Conservation (phyloP, 202 grass and related monocot species). For the Schoenoplectus triqueter region DNA sequence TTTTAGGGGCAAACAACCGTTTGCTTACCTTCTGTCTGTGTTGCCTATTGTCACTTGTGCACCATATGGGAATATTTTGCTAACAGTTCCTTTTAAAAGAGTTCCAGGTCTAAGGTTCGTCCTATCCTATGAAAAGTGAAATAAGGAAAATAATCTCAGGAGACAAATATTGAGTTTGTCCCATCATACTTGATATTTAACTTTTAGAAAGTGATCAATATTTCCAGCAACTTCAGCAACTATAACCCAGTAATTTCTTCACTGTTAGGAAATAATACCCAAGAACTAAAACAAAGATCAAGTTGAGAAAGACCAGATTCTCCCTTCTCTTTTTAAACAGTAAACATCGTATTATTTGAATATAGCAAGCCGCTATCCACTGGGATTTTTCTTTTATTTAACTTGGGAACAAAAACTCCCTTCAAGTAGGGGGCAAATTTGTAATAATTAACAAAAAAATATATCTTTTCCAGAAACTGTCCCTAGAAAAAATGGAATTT, state of each 20-base stretch:
- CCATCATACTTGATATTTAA: not conserved
- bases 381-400: not conserved
- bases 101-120: constrained; percentile 81
- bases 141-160: constrained; percentile 9
- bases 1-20: not conserved
- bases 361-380: not conserved
- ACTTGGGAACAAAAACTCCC: not conserved
- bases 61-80: constrained; percentile 78
- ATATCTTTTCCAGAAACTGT: not conserved
- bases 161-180: not conserved
- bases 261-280: not conserved
- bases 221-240: not conserved
- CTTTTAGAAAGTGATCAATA: not conserved
- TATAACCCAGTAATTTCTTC: not conserved
- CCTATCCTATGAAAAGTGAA: constrained; percentile 67
- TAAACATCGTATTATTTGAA: not conserved
- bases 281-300: not conserved
- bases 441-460: not conserved
- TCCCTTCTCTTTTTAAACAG: not conserved
- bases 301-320: constrained; percentile 8
- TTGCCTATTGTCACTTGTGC: constrained; percentile 72
- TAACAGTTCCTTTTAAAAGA: constrained; percentile 71
- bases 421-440: not conserved
- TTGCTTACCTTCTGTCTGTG: constrained; percentile 73
- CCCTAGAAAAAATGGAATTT: not conserved